Conservation (phyloP, 345 rosid species). For the Pistacia vera region DNA sequence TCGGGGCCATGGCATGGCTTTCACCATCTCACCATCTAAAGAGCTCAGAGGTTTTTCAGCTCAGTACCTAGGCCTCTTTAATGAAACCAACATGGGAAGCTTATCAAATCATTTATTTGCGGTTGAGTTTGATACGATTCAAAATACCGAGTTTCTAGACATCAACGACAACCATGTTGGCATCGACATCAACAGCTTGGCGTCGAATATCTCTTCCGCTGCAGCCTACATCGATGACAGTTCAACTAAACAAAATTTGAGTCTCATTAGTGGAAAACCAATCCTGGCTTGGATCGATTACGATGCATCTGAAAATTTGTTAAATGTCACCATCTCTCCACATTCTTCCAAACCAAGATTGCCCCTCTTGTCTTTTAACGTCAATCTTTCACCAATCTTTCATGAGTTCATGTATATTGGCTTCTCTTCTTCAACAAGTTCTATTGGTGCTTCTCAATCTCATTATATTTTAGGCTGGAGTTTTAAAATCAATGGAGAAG, state of each 20-base stretch:
- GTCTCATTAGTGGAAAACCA: conserved; percentile 55
- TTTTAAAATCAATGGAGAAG: conserved; percentile 57
- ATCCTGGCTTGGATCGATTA: conserved; percentile 86
- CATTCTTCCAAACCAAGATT: conserved; percentile 52
- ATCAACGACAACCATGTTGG: too few species aligned
- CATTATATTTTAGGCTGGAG: conserved; percentile 89
- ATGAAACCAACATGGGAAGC: conserved; percentile 56
- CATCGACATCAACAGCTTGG: conserved; percentile 41
- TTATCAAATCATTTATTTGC: conserved; percentile 60
- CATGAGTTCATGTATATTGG: conserved; percentile 75
- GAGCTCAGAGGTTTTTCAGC: conserved; percentile 54
- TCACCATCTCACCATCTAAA: conserved; percentile 54
- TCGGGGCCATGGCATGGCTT: conserved; percentile 90
- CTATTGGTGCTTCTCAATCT: conserved; percentile 57
- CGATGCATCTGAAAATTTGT: conserved; percentile 39
- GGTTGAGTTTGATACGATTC: conserved; percentile 58
- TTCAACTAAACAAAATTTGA: conserved; percentile 39
- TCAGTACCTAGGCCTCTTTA: conserved; percentile 77
- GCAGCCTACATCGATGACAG: conserved; percentile 49
- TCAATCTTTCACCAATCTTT: conserved; percentile 60
- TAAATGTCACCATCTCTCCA: conserved; percentile 70
- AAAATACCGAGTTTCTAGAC: too few species aligned
- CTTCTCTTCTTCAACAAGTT: conserved; percentile 83
- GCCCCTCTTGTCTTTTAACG: conserved; percentile 57
- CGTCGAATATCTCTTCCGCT: conserved; percentile 39